Percentiles rank a stretch among this genome's conserved stretches.
Conservation (phyloP, 306 rosid species). For the Sicyos edulis region DNA sequence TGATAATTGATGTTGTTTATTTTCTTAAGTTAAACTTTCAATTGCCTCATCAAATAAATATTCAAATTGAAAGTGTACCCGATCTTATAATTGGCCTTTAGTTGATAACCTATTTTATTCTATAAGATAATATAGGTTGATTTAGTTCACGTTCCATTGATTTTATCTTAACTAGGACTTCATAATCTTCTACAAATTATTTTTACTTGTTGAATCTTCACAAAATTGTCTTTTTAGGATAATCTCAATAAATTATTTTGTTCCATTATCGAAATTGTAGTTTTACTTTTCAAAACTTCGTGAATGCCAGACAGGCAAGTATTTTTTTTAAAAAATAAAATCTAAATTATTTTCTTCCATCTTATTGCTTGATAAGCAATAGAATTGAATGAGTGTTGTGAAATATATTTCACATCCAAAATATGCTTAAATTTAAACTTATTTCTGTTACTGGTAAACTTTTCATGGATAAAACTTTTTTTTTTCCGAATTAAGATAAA, state of each 20-base stretch:
- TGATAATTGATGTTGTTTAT: not conserved
- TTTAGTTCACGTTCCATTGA: not conserved
- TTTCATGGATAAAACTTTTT: no score
- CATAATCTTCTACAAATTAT: not conserved
- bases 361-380: no score
- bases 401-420: no score
- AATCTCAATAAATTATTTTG: not conserved
- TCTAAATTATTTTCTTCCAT: no score
- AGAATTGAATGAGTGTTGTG: no score
- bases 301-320: no score
- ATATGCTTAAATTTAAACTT: no score
- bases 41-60: not conserved
- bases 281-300: not conserved
- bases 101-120: not conserved
- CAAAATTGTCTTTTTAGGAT: not conserved
- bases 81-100: not conserved
- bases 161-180: not conserved
- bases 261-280: not conserved
- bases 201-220: not conserved
- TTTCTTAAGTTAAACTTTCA: not conserved
- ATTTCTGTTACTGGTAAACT: no score
- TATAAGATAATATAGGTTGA: not conserved
- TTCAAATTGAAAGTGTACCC: not conserved
- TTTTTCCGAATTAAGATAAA: no score
- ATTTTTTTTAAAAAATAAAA: no score